These are phyloP conservation scores for Aureobasidium mangrovei DNA, from an alignment of 2,329 filamentous ascomycete genomes.

Conservation along the genomic window DNA sequence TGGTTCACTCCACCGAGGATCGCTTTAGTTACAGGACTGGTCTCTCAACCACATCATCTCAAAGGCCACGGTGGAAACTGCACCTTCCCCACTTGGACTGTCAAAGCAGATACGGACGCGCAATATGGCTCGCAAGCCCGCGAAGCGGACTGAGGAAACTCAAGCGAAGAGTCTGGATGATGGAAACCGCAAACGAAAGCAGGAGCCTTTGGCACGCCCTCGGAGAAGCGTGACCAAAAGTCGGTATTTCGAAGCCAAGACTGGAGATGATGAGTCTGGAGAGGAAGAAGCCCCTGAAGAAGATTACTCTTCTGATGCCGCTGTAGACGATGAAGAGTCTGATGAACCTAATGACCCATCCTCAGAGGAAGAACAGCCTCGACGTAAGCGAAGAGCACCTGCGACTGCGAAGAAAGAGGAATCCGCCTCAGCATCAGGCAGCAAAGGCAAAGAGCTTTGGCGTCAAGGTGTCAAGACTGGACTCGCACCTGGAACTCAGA, in stretches of 20 bases:
- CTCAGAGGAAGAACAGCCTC: conserved; percentile 6
- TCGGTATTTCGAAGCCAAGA: conserved; percentile 40
- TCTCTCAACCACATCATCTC: conserved; percentile 2
- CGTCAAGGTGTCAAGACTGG: conserved; percentile 46
- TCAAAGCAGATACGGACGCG: neutral
- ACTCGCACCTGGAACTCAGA: conserved; percentile 49
- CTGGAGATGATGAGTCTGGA: conserved; percentile 28
- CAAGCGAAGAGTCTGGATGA: neutral
- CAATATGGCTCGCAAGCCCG: conserved; percentile 9
- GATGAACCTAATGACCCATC: conserved; percentile 31
- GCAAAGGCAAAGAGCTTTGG: conserved; percentile 45
- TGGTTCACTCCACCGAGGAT: neutral
- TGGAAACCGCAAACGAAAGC: neutral
- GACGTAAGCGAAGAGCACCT: conserved; percentile 18
- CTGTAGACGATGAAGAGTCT: conserved; percentile 33
- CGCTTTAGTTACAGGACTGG: conserved; percentile 3
- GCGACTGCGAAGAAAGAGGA: conserved; percentile 17
- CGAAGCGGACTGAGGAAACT: neutral
- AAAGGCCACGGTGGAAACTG: neutral
- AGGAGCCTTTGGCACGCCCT: neutral
- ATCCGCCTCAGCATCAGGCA: conserved; percentile 11
- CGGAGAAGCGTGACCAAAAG: conserved; percentile 34
- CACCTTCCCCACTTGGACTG: conserved; percentile 3
- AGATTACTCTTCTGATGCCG: conserved; percentile 22
- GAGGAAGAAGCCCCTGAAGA: conserved; percentile 20